Percentiles rank a stretch among this genome's conserved stretches.
These are phyloP conservation scores for Emydomyces testavorans DNA, from an alignment of 2,329 filamentous ascomycete genomes.

Conservation along the genomic window DNA sequence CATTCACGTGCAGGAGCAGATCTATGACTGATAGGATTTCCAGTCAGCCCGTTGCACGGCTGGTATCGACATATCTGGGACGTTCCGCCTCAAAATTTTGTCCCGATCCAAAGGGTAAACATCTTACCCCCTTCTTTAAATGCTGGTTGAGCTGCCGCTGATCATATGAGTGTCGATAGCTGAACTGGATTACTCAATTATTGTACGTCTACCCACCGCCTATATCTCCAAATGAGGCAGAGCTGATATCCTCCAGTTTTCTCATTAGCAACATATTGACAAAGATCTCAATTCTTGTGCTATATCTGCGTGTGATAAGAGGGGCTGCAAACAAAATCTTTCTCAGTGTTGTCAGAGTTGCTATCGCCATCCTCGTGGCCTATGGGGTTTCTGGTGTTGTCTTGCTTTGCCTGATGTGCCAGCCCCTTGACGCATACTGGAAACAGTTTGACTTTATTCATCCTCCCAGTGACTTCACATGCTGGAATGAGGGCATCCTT, in stretches of 20 bases:
- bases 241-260: constrained; percentile 7
- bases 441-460: constrained; percentile 6
- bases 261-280: constrained; percentile 2
- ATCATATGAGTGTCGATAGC: neutral
- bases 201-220: neutral
- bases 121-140: neutral
- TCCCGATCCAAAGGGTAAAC: constrained; percentile 3
- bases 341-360: constrained; percentile 1
- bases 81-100: constrained; percentile 3
- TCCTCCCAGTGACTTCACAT: constrained; percentile 2
- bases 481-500: constrained; percentile 8
- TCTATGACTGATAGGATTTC: neutral
- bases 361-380: constrained; percentile 6
- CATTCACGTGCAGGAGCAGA: neutral
- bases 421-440: constrained; percentile 10
- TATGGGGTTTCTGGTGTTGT: constrained; percentile 3
- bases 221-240: no score
- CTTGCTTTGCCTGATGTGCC: constrained; percentile 8
- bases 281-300: constrained; percentile 11
- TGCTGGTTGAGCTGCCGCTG: neutral
- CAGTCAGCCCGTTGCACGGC: constrained; percentile 5
- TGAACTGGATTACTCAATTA: constrained; percentile 6
- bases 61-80: constrained; percentile 11
- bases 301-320: constrained; percentile 12
- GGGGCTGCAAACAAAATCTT: constrained; percentile 11